Percentiles rank a stretch among this genome's conserved stretches.
Conservation (phyloP, 768 basidiomycete genomes). For the Mycena leptocephala region DNA sequence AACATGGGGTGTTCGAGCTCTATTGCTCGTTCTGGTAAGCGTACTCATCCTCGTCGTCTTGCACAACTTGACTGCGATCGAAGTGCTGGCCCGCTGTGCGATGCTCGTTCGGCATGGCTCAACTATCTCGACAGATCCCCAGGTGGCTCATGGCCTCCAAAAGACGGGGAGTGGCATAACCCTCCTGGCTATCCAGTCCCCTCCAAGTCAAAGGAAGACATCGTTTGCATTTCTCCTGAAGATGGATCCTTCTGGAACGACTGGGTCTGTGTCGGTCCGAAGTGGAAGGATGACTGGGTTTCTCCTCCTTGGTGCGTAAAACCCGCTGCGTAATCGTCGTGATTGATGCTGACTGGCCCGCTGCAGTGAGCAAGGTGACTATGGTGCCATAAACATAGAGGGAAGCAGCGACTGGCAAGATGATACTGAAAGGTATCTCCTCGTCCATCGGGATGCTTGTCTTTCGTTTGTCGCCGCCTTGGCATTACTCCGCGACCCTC, state of each 20-base stretch:
- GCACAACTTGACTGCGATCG: not conserved
- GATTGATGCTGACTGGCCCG: not conserved
- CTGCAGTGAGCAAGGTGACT: not conserved
- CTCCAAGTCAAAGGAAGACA: slow-evolving; percentile 23
- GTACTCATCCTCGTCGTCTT: not conserved
- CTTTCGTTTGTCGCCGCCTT: slow-evolving; percentile 27
- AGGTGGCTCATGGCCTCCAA: slow-evolving; percentile 6
- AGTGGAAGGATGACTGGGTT: slow-evolving; percentile 22
- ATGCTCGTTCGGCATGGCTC: slow-evolving; percentile 15
- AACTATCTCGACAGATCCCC: not conserved
- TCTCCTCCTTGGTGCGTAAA: slow-evolving; percentile 29
- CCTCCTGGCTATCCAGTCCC: slow-evolving; percentile 31
- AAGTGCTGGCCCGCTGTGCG: slow-evolving; percentile 22
- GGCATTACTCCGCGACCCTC: slow-evolving; percentile 18
- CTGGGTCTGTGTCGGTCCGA: slow-evolving; percentile 29
- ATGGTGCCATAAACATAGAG: slow-evolving; percentile 11
- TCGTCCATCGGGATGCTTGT: slow-evolving; percentile 31
- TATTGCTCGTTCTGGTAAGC: slow-evolving; percentile 25
- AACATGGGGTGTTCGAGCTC: slow-evolving; percentile 18
- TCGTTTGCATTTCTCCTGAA: slow-evolving; percentile 20
- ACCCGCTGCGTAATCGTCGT: not conserved
- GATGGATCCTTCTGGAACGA: slow-evolving; percentile 32
- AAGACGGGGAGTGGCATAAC: slow-evolving; percentile 26
- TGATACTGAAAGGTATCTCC: not conserved
- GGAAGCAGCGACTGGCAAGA: slow-evolving; percentile 32